Conservation (phyloP, 139 green algal species). For the Chlamydomonas sphaeroides region DNA sequence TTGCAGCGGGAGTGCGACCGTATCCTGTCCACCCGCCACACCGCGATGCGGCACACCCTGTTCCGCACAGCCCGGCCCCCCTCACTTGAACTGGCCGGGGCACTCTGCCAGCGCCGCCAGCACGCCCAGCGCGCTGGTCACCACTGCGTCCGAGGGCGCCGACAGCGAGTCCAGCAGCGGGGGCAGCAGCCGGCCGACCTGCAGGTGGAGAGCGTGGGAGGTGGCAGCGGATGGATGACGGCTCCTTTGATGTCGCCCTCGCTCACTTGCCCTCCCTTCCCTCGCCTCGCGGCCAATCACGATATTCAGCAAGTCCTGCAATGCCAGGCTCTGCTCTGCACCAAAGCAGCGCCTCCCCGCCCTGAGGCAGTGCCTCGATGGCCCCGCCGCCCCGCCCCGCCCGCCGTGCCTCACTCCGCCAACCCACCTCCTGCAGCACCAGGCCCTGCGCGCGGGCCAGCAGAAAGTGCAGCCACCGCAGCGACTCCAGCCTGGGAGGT, state of each 20-base stretch:
- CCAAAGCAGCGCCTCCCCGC: too few relatives aligned
- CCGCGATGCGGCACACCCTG: neutral
- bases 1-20: too few relatives aligned
- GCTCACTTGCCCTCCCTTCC: too few relatives aligned
- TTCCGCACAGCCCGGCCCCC: neutral
- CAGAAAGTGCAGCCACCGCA: conserved; percentile 78
- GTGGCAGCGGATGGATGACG: neutral
- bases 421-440: conserved; percentile 65
- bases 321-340: too few relatives aligned
- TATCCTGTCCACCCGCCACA: too few relatives aligned
- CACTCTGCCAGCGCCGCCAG: conserved; percentile 68
- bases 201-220: neutral
- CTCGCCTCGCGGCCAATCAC: too few relatives aligned
- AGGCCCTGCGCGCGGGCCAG: conserved; percentile 34
- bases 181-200: conserved; percentile 23
- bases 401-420: neutral
- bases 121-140: conserved; percentile 59
- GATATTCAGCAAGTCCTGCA: too few relatives aligned
- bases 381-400: neutral
- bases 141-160: conserved; percentile 46
- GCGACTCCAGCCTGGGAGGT: conserved; percentile 75
- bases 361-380: too few relatives aligned
- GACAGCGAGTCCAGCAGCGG: conserved; percentile 32
- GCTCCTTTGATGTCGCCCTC: too few relatives aligned
- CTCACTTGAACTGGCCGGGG: conserved; percentile 65